Conservation (phyloP, 768 basidiomycete genomes). For the Pleurotus tuber-regium region DNA sequence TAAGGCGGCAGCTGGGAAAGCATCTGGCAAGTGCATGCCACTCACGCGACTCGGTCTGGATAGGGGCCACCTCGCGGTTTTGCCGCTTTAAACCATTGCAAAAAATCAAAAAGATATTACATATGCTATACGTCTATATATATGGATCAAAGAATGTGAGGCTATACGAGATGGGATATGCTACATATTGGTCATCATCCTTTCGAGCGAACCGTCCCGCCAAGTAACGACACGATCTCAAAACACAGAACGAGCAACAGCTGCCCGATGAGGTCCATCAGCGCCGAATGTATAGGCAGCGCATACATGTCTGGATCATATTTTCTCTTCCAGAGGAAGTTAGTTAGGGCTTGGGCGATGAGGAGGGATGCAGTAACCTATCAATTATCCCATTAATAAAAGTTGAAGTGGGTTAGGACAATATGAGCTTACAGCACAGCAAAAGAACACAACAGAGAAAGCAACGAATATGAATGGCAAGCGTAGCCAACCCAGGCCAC, state of each 20-base stretch:
- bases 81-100: too few species aligned
- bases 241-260: conserved; percentile 76
- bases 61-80: too few species aligned
- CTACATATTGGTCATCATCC: background rate
- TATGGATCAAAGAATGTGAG: too few species aligned
- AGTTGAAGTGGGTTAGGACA: background rate
- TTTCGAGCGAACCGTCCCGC: conserved; percentile 27
- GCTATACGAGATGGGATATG: too few species aligned
- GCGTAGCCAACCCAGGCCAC: conserved; percentile 73
- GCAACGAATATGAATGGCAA: conserved; percentile 67
- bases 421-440: conserved; percentile 60
- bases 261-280: conserved; percentile 85
- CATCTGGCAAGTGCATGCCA: too few species aligned
- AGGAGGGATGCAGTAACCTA: conserved; percentile 61
- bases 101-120: background rate
- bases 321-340: conserved; percentile 72
- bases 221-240: conserved; percentile 53
- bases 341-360: conserved; percentile 64
- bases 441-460: conserved; percentile 69
- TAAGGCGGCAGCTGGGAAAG: too few species aligned
- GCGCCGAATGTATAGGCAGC: conserved; percentile 86
- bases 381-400: conserved; percentile 7
- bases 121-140: background rate
- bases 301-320: conserved; percentile 93
- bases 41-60: too few species aligned